Base-by-base conservation (phyloP, 495 filamentous ascomycete species). In the Penicillium robsamsonii region DNA sequence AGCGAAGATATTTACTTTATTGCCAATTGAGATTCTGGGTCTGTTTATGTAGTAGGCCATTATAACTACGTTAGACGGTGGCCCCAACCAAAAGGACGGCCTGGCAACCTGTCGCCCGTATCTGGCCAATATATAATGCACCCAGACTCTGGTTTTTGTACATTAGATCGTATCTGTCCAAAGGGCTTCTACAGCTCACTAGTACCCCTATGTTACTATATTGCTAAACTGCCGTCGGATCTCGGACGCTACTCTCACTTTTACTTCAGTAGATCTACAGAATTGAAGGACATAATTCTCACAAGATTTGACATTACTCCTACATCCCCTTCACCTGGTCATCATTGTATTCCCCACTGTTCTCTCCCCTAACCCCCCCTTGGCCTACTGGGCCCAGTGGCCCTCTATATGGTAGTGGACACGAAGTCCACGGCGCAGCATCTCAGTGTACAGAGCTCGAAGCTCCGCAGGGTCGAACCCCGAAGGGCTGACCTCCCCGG, bases 361-460 rank as follows among this genome's bases (percentile, higher is more conserved):
- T 30, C 35, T n/a, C 37, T 29, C 45, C 18, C n/a, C 13, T 11
- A 25, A 4, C 1, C 13, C 38, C 11, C 13, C 37, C 10, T 27
- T 27, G n/a, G 13, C 35, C 24, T 42, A 5, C 25, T 31, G 25
- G 37, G 22, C 50, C 38, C 37, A 52, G 37, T 22, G 31, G 5
- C 5, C 13, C 22, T 43, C 50, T 38, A 54, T 6, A n/a, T 37
- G 31, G 11, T 40, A 18, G 46, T 56, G 46, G 18, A 56, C n/a
- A 1, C 45, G 45, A 4, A 49, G 22, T 25, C 48, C 48, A 35
- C 48, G 48, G 17, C 30, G 38, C 12, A 45, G 24, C 40, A 56
- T 56, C 35, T 31, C 50, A 2, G 24, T 8, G 18, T 43, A 57
- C n/a, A 57, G 6, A 15, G 55, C 30, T 22, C 17, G 47, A 12